Conservation (phyloP, 345 rosid genomes). For the Erodium maritimum region DNA sequence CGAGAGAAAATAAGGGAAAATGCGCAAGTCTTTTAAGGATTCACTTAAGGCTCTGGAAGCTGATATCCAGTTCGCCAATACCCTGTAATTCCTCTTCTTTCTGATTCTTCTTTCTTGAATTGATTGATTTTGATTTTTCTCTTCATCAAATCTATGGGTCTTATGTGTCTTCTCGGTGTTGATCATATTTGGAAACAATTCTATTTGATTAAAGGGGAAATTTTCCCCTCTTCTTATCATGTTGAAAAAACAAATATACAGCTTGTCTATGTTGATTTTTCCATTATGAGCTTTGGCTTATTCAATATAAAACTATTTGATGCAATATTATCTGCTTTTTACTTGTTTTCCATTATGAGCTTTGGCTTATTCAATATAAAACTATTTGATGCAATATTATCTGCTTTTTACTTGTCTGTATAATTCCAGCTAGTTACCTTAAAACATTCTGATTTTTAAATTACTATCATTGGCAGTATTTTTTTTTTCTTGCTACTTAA, state of each 20-base stretch:
- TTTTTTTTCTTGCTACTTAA: neutral
- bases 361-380: neutral
- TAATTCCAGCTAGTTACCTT: too few relatives aligned
- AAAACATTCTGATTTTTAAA: too few relatives aligned
- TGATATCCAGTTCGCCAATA: slow-evolving; percentile 94
- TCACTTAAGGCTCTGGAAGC: slow-evolving; percentile 96
- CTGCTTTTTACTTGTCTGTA: neutral
- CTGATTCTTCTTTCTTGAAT: neutral
- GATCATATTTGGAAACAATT: neutral
- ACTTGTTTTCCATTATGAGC: neutral
- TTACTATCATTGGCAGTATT: too few relatives aligned
- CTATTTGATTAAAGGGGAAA: neutral
- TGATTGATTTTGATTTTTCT: neutral
- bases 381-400: neutral
- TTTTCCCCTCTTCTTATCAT: neutral
- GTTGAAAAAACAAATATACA: neutral
- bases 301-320: neutral
- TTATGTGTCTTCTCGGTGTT: too few relatives aligned
- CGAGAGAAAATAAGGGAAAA: slow-evolving; percentile 18
- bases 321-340: neutral
- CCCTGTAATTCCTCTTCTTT: slow-evolving; percentile 44
- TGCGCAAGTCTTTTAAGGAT: slow-evolving; percentile 93
- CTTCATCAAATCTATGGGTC: too few relatives aligned
- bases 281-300: neutral
- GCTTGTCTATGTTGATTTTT: neutral